A percentile compares a stretch with the other conserved stretches of the same genome.
These are phyloP conservation scores for Xylariaceae sp. DNA, from an alignment of 2,329 filamentous ascomycete species.

Conservation along the genomic window DNA sequence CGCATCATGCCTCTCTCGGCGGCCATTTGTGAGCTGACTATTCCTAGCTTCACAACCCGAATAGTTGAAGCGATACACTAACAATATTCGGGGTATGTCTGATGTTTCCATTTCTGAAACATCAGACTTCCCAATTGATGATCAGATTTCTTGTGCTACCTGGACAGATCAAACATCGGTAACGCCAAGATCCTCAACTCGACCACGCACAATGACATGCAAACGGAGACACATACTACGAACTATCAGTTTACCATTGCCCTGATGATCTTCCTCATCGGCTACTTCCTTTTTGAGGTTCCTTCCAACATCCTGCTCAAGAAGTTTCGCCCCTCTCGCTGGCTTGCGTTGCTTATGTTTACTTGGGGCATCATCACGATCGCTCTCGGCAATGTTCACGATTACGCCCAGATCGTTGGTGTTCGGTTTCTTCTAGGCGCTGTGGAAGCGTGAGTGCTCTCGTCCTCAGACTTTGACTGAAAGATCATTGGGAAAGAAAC, in stretches of 20 bases:
- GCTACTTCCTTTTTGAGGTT: constrained; percentile 53
- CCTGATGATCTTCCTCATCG: constrained; percentile 35
- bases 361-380: constrained; percentile 66
- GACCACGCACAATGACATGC: constrained; percentile 33
- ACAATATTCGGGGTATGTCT: too few relatives aligned
- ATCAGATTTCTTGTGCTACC: constrained; percentile 53
- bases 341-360: constrained; percentile 63
- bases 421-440: constrained; percentile 65
- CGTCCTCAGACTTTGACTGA: not conserved
- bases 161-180: constrained; percentile 53
- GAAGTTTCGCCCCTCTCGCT: constrained; percentile 58
- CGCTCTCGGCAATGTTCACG: constrained; percentile 60
- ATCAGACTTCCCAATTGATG: too few relatives aligned
- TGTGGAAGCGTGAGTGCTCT: constrained; percentile 51
- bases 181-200: constrained; percentile 39
- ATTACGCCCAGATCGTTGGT: constrained; percentile 59
- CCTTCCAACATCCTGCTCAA: constrained; percentile 65
- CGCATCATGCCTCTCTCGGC: constrained; percentile 52
- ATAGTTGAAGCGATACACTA: too few relatives aligned
- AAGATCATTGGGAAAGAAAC: not conserved
- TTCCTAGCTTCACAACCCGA: too few relatives aligned
- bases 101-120: too few relatives aligned
- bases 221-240: constrained; percentile 30
- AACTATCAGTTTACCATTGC: constrained; percentile 33
- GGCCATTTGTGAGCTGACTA: too few relatives aligned